Evolutionary conservation across 2,329 filamentous ascomycete genomes (phyloP), one percentile per base, ranked within the genome.

Genomic region (Pseudomassariella vexata): DNA sequence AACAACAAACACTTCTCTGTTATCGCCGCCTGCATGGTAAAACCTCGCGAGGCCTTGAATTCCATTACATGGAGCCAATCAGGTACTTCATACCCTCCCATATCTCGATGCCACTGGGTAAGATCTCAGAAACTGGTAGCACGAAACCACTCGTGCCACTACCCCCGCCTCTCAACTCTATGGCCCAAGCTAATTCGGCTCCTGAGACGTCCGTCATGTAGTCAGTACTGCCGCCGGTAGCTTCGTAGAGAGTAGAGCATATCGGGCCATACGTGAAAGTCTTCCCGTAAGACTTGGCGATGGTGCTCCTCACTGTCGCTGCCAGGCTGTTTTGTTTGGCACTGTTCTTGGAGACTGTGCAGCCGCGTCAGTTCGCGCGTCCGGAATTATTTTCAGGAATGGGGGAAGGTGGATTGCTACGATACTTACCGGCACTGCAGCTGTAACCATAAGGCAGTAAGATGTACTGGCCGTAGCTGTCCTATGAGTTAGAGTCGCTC

Each of bases 401-500:
- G n/a, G n/a, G n/a, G n/a, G n/a, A n/a, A n/a, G n/a, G n/a, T n/a
- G n/a, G n/a, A n/a, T n/a, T n/a, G n/a, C n/a, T n/a, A n/a, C n/a
- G 56, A 49, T 5, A 67, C 50, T 14, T 57, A n/a, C n/a, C 53
- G 6, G 48, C 58, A 12, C 54, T 57, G 53, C 70, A 75, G 7
- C 62, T 68, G 55, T 73, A 78, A 11, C 73, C 73, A 49, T 73
- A 77, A 6, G 65, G 70, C 12, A 68, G 64, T 28, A 76, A 57
- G 34, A 76, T 65, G 31, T 65, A 59, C 44, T 77, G 71, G 10
- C 62, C 61, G 55, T 77, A 79, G 15, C 68, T 11, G 51, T 51
- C 3, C 50, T 48, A 4, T 14, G 12, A 26, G 20, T 8, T 22
- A 22, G 8, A 22, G 20, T 22, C n/a, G n/a, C n/a, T n/a, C n/a